Percentiles rank a stretch among this genome's conserved stretches.
These are phyloP conservation scores for Podila horticola DNA, from an alignment of 192 early-diverging fungal species.

Conservation along the genomic window DNA sequence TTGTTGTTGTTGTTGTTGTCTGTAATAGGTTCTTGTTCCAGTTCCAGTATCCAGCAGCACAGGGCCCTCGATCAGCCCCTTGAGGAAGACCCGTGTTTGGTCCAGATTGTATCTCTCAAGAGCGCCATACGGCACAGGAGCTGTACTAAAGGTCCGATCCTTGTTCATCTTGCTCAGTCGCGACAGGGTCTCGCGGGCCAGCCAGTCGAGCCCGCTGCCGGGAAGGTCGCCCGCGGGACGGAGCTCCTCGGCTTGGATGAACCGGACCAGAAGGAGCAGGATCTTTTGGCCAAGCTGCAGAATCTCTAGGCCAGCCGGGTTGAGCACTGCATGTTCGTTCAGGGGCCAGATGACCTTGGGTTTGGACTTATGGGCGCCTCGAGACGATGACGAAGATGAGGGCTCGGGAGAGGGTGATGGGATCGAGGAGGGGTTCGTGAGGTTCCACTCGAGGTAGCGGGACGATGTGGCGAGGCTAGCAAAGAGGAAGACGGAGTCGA, in stretches of 20 bases:
- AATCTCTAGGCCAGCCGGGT: constrained; percentile 23
- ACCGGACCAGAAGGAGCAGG: constrained; percentile 32
- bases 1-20: not conserved
- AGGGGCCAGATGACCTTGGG: constrained; percentile 22
- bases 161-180: constrained; percentile 28
- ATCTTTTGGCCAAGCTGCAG: constrained; percentile 41
- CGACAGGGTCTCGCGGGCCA: constrained; percentile 26
- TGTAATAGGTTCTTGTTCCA: constrained; percentile 26
- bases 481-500: constrained; percentile 31
- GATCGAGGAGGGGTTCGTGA: not conserved
- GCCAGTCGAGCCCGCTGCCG: constrained; percentile 23
- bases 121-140: not conserved
- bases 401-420: not conserved
- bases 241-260: constrained; percentile 23
- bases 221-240: not conserved
- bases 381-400: not conserved
- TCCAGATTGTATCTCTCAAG: constrained; percentile 32
- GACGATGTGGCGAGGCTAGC: constrained; percentile 20
- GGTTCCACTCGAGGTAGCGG: constrained; percentile 10
- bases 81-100: constrained; percentile 38
- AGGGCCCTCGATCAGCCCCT: constrained; percentile 33
- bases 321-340: constrained; percentile 10
- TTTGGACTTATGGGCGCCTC: not conserved
- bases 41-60: constrained; percentile 33
- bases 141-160: constrained; percentile 9